phyloP scores from a whole-genome alignment of 2,329 filamentous ascomycete species.

The Cladophialophora chaetospira region DNA sequence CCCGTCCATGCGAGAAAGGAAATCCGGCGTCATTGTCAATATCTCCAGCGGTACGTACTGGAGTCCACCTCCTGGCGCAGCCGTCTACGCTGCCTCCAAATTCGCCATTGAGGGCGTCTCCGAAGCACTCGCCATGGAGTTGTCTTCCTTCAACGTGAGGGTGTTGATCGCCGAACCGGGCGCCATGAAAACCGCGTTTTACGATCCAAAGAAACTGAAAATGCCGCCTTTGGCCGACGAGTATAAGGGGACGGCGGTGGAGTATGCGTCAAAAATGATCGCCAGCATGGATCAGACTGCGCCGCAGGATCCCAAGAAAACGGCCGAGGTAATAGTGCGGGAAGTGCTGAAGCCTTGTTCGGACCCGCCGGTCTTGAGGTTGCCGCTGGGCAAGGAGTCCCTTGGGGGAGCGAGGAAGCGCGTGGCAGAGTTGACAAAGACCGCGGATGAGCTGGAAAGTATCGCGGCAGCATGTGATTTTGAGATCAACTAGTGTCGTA shows the following conservation, averaged over 20 bases:
- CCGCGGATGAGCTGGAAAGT: conserved; percentile 1
- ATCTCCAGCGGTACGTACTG: conserved; percentile 11
- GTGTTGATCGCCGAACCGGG: conserved; percentile 49
- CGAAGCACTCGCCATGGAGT: conserved; percentile 42
- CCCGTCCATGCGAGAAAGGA: conserved; percentile 20
- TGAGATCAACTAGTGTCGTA: not conserved
- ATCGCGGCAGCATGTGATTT: conserved; percentile 13
- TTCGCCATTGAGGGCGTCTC: conserved; percentile 46
- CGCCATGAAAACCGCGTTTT: conserved; percentile 47
- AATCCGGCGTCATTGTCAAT: conserved; percentile 27
- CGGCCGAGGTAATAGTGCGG: conserved; percentile 41
- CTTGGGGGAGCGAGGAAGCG: conserved; percentile 31
- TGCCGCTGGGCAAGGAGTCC: conserved; percentile 44
- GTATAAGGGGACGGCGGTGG: conserved; percentile 18
- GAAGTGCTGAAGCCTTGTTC: conserved; percentile 37
- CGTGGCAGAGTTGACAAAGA: not conserved
- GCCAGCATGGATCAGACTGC: conserved; percentile 21
- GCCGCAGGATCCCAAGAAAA: conserved; percentile 41
- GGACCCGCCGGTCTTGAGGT: conserved; percentile 38
- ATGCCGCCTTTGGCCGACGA: conserved; percentile 8
- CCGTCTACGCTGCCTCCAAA: conserved; percentile 40
- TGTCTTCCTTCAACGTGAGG: conserved; percentile 40
- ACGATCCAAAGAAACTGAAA: conserved; percentile 29
- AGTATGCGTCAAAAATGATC: conserved; percentile 12
- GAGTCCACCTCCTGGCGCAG: conserved; percentile 34